phyloP scores from a whole-genome alignment of 129 eudicot genomes.

The Artemisia tridentata region DNA sequence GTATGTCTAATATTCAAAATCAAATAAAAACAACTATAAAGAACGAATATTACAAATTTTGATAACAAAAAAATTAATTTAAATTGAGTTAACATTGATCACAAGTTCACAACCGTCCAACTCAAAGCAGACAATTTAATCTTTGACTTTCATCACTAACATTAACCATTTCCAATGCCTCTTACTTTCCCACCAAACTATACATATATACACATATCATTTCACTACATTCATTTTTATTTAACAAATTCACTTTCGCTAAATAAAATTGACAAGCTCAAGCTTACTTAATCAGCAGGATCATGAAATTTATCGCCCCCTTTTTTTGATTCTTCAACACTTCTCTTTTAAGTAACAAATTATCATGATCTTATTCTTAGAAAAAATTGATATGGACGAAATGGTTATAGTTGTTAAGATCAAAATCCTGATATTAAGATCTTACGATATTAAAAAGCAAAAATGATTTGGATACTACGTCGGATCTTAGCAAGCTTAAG shows the following conservation, averaged over 20 bases:
- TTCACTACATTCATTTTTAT: background rate
- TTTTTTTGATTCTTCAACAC: too few relatives aligned
- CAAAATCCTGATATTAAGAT: too few relatives aligned
- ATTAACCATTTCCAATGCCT: conserved; percentile 40
- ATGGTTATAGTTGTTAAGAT: too few relatives aligned
- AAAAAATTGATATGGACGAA: too few relatives aligned
- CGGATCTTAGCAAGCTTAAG: too few relatives aligned
- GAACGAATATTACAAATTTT: background rate
- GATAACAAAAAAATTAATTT: background rate
- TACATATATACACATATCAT: background rate
- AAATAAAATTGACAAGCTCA: too few relatives aligned
- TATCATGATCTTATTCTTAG: too few relatives aligned
- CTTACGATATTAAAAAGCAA: too few relatives aligned
- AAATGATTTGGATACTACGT: too few relatives aligned
- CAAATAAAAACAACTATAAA: background rate
- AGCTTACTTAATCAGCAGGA: too few relatives aligned
- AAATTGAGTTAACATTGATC: conserved; percentile 30
- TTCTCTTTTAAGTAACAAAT: too few relatives aligned
- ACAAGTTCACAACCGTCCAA: conserved; percentile 52
- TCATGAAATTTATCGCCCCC: too few relatives aligned
- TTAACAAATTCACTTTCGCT: background rate
- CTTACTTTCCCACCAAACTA: conserved; percentile 18
- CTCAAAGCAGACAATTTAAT: conserved; percentile 41
- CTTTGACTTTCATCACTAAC: conserved; percentile 48
- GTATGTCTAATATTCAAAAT: background rate